Evolutionary conservation across 2,329 filamentous ascomycete genomes (phyloP).

Genomic region (Pseudogymnoascus sp.): DNA sequence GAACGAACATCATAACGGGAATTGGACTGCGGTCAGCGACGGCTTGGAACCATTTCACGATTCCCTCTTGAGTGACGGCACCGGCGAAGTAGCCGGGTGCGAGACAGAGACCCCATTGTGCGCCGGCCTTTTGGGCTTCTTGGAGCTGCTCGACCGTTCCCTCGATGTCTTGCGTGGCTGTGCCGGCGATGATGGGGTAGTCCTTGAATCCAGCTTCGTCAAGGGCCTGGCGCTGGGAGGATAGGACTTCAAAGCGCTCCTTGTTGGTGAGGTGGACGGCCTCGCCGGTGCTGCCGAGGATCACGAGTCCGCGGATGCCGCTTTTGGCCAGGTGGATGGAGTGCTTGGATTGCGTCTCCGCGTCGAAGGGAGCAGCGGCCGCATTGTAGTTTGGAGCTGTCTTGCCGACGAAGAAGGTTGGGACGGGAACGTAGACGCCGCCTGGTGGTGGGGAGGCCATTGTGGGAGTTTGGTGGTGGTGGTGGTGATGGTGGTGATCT

Average conservation of each 20-base stretch:
- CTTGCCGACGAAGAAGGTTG: slow-evolving; percentile 51
- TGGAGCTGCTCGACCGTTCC: slow-evolving; percentile 47
- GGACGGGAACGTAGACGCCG: slow-evolving; percentile 43
- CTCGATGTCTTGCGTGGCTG: slow-evolving; percentile 50
- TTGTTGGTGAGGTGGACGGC: slow-evolving; percentile 53
- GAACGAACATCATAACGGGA: slow-evolving; percentile 50
- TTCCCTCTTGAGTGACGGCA: slow-evolving; percentile 50
- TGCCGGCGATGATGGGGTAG: slow-evolving; percentile 55
- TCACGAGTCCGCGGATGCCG: slow-evolving; percentile 55
- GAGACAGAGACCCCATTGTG: slow-evolving; percentile 57
- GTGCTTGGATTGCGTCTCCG: slow-evolving; percentile 51
- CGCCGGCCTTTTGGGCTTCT: slow-evolving; percentile 48
- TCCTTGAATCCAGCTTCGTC: slow-evolving; percentile 50
- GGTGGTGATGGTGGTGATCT: not conserved
- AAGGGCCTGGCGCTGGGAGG: slow-evolving; percentile 47
- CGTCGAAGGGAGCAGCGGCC: slow-evolving; percentile 39
- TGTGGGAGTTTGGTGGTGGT: not conserved
- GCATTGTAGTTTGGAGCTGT: slow-evolving; percentile 25
- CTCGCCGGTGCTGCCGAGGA: slow-evolving; percentile 59
- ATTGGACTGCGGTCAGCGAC: slow-evolving; percentile 56
- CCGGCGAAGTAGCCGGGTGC: slow-evolving; percentile 60
- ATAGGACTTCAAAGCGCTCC: slow-evolving; percentile 51
- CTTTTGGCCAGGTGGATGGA: slow-evolving; percentile 52
- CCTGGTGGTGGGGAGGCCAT: slow-evolving; percentile 28
- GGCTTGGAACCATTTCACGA: slow-evolving; percentile 54